Percentiles rank a stretch among this genome's conserved stretches.
These are phyloP conservation scores for Coleophoma cylindrospora DNA, from an alignment of 2,329 filamentous ascomycete genomes.

Conservation along the genomic window DNA sequence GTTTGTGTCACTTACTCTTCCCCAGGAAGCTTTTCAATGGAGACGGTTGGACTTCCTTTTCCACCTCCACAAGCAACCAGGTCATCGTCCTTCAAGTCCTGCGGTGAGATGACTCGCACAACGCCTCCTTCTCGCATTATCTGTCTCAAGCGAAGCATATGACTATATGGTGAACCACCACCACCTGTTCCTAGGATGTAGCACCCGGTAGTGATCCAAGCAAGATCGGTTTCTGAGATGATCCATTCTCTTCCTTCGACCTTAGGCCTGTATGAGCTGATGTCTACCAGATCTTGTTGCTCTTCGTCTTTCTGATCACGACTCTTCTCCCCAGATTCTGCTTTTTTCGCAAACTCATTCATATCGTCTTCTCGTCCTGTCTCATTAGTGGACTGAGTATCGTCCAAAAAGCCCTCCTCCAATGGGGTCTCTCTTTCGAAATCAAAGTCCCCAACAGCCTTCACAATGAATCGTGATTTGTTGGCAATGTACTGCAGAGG, in stretches of 20 bases:
- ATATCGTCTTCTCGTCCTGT: slow-evolving; percentile 7
- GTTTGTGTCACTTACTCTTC: slow-evolving; percentile 34
- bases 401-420: background rate
- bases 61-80: slow-evolving; percentile 51
- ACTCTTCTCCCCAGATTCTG: slow-evolving; percentile 3
- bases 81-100: slow-evolving; percentile 44
- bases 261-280: slow-evolving; percentile 39
- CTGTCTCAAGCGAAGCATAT: slow-evolving; percentile 44
- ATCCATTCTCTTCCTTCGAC: slow-evolving; percentile 46
- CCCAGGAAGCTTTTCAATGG: slow-evolving; percentile 53
- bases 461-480: slow-evolving; percentile 48
- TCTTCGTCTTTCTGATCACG: slow-evolving; percentile 1
- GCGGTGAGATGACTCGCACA: slow-evolving; percentile 45
- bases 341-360: slow-evolving; percentile 21
- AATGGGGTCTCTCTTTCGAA: slow-evolving; percentile 28
- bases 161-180: slow-evolving; percentile 48
- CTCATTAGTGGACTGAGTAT: background rate
- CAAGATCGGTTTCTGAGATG: slow-evolving; percentile 49
- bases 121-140: slow-evolving; percentile 44
- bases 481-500: slow-evolving; percentile 17
- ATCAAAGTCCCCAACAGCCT: slow-evolving; percentile 55
- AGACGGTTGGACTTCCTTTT: slow-evolving; percentile 54
- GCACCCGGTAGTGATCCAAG: slow-evolving; percentile 50
- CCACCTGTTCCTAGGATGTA: slow-evolving; percentile 58
- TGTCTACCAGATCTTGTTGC: slow-evolving; percentile 20